A percentile compares a stretch with the other conserved stretches of the same genome.
These are phyloP conservation scores for Colletotrichum nymphaeae DNA, from an alignment of 2,329 filamentous ascomycete species.

Conservation along the genomic window DNA sequence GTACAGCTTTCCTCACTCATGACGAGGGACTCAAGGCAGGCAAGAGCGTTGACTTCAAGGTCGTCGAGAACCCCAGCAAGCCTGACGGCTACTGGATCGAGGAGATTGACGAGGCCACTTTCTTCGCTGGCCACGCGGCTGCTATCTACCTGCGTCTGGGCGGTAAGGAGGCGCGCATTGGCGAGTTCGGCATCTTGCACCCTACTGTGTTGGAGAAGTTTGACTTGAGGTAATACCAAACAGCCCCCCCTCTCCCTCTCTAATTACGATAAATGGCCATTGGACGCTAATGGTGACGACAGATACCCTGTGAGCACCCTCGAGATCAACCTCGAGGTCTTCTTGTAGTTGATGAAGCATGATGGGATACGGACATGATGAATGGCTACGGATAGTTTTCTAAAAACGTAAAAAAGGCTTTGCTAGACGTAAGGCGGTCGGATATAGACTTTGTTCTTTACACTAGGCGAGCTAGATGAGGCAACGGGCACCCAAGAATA, in stretches of 20 bases:
- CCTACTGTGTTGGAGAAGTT: conserved; percentile 94
- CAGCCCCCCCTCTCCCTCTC: background rate
- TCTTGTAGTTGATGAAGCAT: conserved; percentile 70
- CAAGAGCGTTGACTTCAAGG: conserved; percentile 63
- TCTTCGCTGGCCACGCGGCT: conserved; percentile 90
- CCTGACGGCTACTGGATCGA: conserved; percentile 92
- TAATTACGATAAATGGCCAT: background rate
- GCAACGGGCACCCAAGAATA: conserved; percentile 17
- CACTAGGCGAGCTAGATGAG: conserved; percentile 1
- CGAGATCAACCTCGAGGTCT: conserved; percentile 94
- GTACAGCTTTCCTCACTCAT: conserved; percentile 80
- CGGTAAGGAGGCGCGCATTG: conserved; percentile 81
- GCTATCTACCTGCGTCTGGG: conserved; percentile 81
- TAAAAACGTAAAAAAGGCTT: conserved; percentile 13
- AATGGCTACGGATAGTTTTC: conserved; percentile 18
- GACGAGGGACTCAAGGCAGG: conserved; percentile 72
- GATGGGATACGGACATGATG: conserved; percentile 31
- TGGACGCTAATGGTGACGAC: background rate
- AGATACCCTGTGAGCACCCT: conserved; percentile 93
- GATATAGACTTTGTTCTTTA: conserved; percentile 18
- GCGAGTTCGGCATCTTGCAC: conserved; percentile 93
- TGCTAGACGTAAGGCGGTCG: background rate
- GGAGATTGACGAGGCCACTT: conserved; percentile 90
- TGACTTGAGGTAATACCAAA: conserved; percentile 74
- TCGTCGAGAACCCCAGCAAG: conserved; percentile 64